Evolutionary conservation across 1,139 yeast genomes (phyloP).

Genomic region (Yamadazyma jaroonii): DNA sequence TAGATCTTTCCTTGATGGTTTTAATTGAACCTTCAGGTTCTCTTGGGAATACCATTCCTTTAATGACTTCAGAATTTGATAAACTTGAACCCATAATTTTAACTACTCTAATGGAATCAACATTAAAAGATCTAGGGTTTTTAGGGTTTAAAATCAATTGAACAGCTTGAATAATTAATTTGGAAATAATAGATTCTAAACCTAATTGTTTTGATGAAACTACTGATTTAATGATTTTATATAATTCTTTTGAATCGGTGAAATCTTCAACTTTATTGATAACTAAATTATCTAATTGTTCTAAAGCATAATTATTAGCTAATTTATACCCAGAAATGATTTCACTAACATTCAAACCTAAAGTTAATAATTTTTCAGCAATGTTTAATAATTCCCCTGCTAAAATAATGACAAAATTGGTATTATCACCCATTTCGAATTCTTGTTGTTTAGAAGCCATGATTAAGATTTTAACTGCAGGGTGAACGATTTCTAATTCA

Average conservation of each 20-base stretch:
- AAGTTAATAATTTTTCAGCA: conserved; percentile 77
- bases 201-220: conserved; percentile 95
- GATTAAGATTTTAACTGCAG: conserved; percentile 92
- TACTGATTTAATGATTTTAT: conserved; percentile 80
- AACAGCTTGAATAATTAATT: conserved; percentile 85
- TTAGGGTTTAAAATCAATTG: conserved; percentile 70
- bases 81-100: conserved; percentile 93
- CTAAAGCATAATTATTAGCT: conserved; percentile 72
- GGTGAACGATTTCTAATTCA: conserved; percentile 93
- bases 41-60: conserved; percentile 97
- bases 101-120: conserved; percentile 91
- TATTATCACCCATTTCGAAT: conserved; percentile 63
- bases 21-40: conserved; percentile 92
- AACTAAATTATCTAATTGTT: conserved; percentile 63
- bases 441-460: conserved; percentile 98
- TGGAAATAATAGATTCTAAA: conserved; percentile 71
- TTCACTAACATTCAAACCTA: conserved; percentile 88
- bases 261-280: conserved; percentile 64
- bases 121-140: conserved; percentile 64
- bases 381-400: conserved; percentile 91
- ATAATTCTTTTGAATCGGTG: conserved; percentile 52
- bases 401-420: conserved; percentile 49
- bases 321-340: conserved; percentile 85
- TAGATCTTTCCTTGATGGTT: conserved; percentile 57
- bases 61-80: conserved; percentile 70